Conservation (phyloP, 2,329 filamentous ascomycete species). For the Leptographium procerum region DNA sequence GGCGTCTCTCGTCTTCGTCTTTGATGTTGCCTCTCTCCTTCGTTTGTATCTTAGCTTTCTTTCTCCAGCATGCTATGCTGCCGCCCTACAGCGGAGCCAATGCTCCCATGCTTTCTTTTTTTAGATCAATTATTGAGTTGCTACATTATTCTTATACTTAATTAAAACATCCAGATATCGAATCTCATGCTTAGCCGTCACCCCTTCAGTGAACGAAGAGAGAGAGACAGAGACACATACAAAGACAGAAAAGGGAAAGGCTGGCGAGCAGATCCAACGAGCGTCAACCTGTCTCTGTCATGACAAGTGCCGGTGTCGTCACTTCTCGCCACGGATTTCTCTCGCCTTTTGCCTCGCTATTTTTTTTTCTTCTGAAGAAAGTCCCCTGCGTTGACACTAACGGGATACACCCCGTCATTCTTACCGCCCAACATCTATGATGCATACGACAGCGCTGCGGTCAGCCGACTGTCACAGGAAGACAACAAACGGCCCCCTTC, state of each 20-base stretch:
- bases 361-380: background rate
- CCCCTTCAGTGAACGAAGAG: too few species aligned
- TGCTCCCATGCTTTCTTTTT: background rate
- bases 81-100: background rate
- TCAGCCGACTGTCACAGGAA: background rate
- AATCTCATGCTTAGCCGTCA: background rate
- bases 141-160: too few species aligned
- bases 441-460: background rate
- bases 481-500: background rate
- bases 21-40: background rate
- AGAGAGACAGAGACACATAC: too few species aligned
- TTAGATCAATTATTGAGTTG: too few species aligned
- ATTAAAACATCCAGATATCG: background rate
- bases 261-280: background rate
- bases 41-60: background rate
- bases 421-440: too few species aligned
- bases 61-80: background rate
- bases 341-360: background rate
- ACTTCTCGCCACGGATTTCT: background rate
- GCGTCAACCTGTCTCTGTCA: too few species aligned
- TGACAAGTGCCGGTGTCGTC: too few species aligned
- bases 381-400: background rate
- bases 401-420: background rate
- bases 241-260: background rate
- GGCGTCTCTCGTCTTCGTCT: background rate